These are phyloP conservation scores for Lentinula guzmanii DNA, from an alignment of 768 basidiomycete genomes.

Conservation along the genomic window DNA sequence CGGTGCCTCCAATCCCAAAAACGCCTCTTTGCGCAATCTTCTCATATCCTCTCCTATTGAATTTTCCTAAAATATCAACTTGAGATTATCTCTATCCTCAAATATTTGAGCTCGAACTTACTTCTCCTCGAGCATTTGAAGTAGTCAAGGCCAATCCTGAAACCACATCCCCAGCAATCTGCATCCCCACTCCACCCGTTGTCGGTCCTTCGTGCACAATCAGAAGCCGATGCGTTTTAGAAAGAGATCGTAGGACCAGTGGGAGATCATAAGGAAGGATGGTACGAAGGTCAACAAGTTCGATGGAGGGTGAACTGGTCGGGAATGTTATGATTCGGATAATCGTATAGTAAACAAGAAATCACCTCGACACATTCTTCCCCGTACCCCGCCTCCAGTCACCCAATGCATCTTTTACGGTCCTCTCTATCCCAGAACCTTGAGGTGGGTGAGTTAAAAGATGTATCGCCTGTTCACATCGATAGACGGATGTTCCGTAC, in stretches of 20 bases:
- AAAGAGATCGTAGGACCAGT: constrained; percentile 75
- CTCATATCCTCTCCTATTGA: not conserved
- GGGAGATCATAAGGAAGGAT: constrained; percentile 88
- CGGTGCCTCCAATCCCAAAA: constrained; percentile 83
- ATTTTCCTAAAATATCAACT: not conserved
- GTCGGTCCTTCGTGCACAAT: constrained; percentile 91
- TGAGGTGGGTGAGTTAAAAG: constrained; percentile 61
- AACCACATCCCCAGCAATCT: constrained; percentile 80
- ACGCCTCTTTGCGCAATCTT: constrained; percentile 70
- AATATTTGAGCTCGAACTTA: too few species aligned
- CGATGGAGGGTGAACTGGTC: constrained; percentile 65
- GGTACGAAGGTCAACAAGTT: constrained; percentile 87
- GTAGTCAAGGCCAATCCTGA: not conserved
- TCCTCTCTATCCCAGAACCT: not conserved
- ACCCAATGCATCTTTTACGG: not conserved
- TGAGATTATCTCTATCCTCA: too few species aligned
- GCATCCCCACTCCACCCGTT: constrained; percentile 83
- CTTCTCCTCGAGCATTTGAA: too few species aligned
- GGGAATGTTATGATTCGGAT: constrained; percentile 65
- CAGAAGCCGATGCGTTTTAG: constrained; percentile 77
- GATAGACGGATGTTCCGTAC: constrained; percentile 92
- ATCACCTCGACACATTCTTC: not conserved
- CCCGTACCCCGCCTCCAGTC: not conserved
- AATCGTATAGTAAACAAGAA: constrained; percentile 18
- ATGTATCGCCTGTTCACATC: constrained; percentile 79